A percentile compares a stretch with the other conserved stretches of the same genome.
Conservation (phyloP, 2,329 filamentous ascomycete species). For the Colletotrichum lini region DNA sequence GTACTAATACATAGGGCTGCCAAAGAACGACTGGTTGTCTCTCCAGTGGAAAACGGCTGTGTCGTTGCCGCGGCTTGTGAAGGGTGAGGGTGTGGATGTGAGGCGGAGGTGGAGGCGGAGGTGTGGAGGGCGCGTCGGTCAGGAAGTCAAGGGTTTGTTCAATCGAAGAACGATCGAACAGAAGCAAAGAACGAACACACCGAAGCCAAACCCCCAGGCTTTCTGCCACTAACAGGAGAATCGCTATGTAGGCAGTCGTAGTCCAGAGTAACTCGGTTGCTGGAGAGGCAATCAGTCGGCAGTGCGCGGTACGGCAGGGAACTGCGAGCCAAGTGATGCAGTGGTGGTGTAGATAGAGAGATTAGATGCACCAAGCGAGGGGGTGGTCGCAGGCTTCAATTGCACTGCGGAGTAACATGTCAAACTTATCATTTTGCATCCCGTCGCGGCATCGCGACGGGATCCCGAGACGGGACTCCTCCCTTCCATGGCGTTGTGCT, state of each 20-base stretch:
- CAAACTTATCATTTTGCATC: background rate
- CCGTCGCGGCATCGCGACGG: background rate
- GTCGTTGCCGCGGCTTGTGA: conserved; percentile 26
- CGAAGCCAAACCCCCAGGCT: too few species aligned
- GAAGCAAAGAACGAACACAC: conserved; percentile 4
- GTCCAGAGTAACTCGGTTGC: background rate
- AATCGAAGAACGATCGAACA: background rate
- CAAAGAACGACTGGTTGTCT: conserved; percentile 5
- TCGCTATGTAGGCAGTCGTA: background rate
- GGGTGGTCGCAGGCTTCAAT: background rate
- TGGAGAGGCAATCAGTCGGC: background rate
- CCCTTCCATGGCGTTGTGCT: conserved; percentile 16
- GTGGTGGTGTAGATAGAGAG: background rate
- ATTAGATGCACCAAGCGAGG: background rate
- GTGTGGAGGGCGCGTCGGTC: background rate
- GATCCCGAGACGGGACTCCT: conserved; percentile 10
- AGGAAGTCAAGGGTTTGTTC: background rate
- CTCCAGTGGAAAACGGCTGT: background rate
- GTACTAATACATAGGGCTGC: conserved; percentile 18
- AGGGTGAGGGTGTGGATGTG: conserved; percentile 15
- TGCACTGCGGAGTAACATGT: background rate
- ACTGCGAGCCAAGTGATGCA: background rate
- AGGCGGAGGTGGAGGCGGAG: background rate
- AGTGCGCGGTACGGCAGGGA: background rate
- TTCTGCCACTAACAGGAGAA: background rate